Conservation (phyloP, 2,329 filamentous ascomycete genomes). For the Cladosporium sp. region DNA sequence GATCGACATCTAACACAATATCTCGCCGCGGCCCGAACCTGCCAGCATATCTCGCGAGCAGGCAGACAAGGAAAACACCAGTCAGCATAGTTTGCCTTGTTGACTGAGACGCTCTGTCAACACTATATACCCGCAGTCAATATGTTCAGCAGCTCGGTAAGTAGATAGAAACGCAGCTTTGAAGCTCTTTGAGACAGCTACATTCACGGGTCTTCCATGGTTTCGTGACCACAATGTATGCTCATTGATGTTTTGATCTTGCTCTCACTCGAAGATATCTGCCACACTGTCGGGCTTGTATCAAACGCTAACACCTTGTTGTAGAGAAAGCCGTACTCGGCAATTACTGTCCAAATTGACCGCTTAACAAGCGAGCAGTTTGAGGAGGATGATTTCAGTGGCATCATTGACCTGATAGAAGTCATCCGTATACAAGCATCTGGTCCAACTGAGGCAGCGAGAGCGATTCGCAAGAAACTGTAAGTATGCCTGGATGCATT, state of each 20-base stretch:
- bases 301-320: neutral
- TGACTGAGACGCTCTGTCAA: no score
- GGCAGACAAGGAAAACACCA: neutral
- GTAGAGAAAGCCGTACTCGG: slow-evolving; percentile 82
- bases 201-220: no score
- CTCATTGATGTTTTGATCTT: neutral
- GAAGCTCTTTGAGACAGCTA: no score
- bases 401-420: slow-evolving; percentile 90
- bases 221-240: no score
- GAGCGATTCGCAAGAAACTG: slow-evolving; percentile 94
- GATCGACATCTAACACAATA: slow-evolving; percentile 37
- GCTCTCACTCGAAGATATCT: neutral
- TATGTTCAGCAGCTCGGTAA: slow-evolving; percentile 25
- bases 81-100: no score
- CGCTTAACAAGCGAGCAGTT: slow-evolving; percentile 83
- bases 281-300: no score
- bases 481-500: slow-evolving; percentile 35
- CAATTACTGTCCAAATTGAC: slow-evolving; percentile 89
- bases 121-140: neutral
- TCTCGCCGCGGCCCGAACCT: neutral
- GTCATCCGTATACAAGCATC: slow-evolving; percentile 84
- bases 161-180: neutral
- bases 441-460: slow-evolving; percentile 81
- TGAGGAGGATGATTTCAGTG: slow-evolving; percentile 85
- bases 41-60: neutral